Evolutionary conservation across 179 eudicot genomes (phyloP).

Genomic region (Beta macrorhiza): DNA sequence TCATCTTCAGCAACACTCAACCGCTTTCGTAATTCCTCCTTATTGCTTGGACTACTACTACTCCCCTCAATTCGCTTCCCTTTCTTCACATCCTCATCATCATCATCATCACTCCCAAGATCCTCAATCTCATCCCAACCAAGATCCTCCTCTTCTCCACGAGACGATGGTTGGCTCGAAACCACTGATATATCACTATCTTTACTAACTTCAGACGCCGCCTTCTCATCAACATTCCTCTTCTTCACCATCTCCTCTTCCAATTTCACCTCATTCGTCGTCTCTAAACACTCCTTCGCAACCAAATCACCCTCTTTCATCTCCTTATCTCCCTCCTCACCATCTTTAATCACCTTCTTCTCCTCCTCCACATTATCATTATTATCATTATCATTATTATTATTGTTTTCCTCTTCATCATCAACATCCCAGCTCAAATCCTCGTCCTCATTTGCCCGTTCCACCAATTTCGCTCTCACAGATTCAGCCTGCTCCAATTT

Average conservation of each 20-base stretch:
- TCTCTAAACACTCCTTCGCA: not conserved
- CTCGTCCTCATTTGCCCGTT: constrained; percentile 70
- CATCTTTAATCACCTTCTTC: not conserved
- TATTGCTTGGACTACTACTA: constrained; percentile 31
- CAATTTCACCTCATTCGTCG: constrained; percentile 9
- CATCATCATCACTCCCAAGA: constrained; percentile 51
- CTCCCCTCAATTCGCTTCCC: constrained; percentile 18
- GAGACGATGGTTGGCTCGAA: constrained; percentile 38
- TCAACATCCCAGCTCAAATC: constrained; percentile 42
- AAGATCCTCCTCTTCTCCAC: constrained; percentile 62
- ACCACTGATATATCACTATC: constrained; percentile 51
- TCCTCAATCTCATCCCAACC: constrained; percentile 96
- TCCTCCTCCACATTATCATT: not conserved
- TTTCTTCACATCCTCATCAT: constrained; percentile 53
- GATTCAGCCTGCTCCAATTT: constrained; percentile 64
- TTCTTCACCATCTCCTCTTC: constrained; percentile 16
- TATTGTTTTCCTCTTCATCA: constrained; percentile 73
- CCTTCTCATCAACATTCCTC: constrained; percentile 35
- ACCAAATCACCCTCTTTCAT: not conserved
- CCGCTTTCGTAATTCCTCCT: constrained; percentile 51
- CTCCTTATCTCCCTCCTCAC: constrained; percentile 2
- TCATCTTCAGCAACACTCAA: constrained; percentile 56
- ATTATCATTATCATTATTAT: not conserved
- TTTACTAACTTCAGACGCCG: constrained; percentile 39
- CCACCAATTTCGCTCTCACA: constrained; percentile 65